These are phyloP conservation scores for Cornus florida DNA, from an alignment of 148 eudicot species.

Conservation along the genomic window DNA sequence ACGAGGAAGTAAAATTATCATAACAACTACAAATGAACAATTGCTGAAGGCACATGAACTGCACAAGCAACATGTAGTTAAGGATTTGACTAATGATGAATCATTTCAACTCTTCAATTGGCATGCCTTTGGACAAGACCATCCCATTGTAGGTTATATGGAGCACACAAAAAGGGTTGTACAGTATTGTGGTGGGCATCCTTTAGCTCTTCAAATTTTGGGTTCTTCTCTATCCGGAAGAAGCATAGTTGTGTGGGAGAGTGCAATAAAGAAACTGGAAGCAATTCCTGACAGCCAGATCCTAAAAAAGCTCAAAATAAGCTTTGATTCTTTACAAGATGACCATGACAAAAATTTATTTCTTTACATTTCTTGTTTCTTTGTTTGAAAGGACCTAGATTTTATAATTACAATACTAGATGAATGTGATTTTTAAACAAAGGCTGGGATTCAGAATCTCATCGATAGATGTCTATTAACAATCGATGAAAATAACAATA, in stretches of 20 bases:
- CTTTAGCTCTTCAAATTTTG: conserved; percentile 18
- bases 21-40: background rate
- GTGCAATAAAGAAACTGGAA: conserved; percentile 5
- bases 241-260: conserved; percentile 3
- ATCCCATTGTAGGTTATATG: background rate
- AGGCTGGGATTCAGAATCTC: background rate
- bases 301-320: background rate
- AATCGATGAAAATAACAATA: background rate
- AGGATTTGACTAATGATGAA: background rate
- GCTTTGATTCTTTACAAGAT: conserved; percentile 18
- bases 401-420: background rate
- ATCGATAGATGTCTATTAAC: conserved; percentile 3
- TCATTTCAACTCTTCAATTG: background rate
- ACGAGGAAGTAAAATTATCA: conserved; percentile 8
- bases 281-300: background rate
- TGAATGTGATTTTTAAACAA: conserved; percentile 8
- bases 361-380: conserved; percentile 22
- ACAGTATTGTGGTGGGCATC: background rate
- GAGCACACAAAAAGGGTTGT: background rate
- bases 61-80: background rate
- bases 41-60: no score
- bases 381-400: conserved; percentile 15
- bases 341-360: conserved; percentile 13
- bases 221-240: conserved; percentile 11
- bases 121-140: conserved; percentile 1